Evolutionary conservation across 2,329 filamentous ascomycete species (phyloP), one percentile per base, ranked within the genome.

Genomic region (Pezicula neosporulosa): DNA sequence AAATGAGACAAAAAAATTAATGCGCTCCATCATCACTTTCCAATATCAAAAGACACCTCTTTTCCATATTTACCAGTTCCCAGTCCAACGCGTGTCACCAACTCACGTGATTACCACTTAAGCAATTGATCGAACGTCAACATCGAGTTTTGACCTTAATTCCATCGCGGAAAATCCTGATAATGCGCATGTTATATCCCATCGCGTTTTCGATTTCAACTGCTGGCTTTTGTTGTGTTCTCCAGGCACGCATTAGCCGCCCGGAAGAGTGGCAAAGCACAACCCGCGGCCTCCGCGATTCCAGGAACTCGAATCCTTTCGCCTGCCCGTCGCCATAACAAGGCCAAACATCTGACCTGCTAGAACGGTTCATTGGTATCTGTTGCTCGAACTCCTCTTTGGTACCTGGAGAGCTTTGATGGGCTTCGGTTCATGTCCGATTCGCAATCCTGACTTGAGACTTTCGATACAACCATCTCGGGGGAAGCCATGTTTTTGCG

Each of bases 351-450:
- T 33, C 9, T 33, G 30, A 33, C 30, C 30, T 33, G 30, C 30
- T 15, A 19, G 18, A 42, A 5, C 24, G 39, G 18, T 24, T 42
- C 39, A 42, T 42, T 19, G 39, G 47, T 48, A 36, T 9, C 35
- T 44, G 50, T 60, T 54, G 55, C 52, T 54, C 56, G 49, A 56
- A 49, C 47, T 35, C 47, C 33, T 36, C 45, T 28, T 28, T 53
- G 13, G 52, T 60, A 54, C 58, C 53, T 62, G 50, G 54, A 59
- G 55, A 53, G 51, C 28, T 47, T 13, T 33, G 30, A 33, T 33
- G 30, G 6, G 12, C 35, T 44, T 48, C 35, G 48, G 47, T 47
- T 48, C 49, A 38, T 49, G 37, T 56, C 56, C 54, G 60, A 60
- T 61, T 59, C 55, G 55, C 49, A 33, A 33, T 13, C 30, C 30